Base-by-base conservation (phyloP, 1,284 basidiomycete species). In the Rugosomyces carneus region DNA sequence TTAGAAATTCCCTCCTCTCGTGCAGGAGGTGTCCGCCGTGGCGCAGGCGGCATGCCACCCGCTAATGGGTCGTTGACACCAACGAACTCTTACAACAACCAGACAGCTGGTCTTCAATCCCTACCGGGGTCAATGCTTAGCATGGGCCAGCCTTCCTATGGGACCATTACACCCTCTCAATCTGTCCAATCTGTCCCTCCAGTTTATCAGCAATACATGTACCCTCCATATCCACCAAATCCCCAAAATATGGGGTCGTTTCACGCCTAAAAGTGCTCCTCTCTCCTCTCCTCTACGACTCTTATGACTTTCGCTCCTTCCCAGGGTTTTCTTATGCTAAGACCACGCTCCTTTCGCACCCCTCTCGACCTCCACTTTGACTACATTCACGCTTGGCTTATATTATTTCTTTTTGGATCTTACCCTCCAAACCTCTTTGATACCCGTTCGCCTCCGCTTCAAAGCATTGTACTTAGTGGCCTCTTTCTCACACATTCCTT, bases 191-290 rank as follows among this genome's bases (percentile, higher is more conserved):
- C 75, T 29, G 69, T 85, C 29, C 81, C 82, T 45, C 82, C 84
- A 57, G 65, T 84, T 54, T 89, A 89, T 61, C 81, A 86, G 66
- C 74, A 80, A 50, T 89, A 88, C 69, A 82, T 87, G 81, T 88
- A 89, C 60, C 81, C 83, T 66, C 71, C 81, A 65, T 87, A 88
- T 65, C 81, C 84, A 66, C 81, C 80, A 62, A 78, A 76, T 54
- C 76, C 80, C 32, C 75, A 76, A 53, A 82, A 82, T 66, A 84
- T 87, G 79, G 83, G 84, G 58, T 61, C 80, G 43, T 89, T 79
- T 73, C 83, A 83, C 60, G 67, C 79, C 60, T 87, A 72, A 83
- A 78, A 55, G 57, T 42, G 54, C 36, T 56, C 53, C 23, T 56
- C 54, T 40, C 27, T 60, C 57, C 53, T 52, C 51, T 58, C 60